Base-by-base conservation (phyloP, 495 filamentous ascomycete genomes). In the Podospora comata region DNA sequence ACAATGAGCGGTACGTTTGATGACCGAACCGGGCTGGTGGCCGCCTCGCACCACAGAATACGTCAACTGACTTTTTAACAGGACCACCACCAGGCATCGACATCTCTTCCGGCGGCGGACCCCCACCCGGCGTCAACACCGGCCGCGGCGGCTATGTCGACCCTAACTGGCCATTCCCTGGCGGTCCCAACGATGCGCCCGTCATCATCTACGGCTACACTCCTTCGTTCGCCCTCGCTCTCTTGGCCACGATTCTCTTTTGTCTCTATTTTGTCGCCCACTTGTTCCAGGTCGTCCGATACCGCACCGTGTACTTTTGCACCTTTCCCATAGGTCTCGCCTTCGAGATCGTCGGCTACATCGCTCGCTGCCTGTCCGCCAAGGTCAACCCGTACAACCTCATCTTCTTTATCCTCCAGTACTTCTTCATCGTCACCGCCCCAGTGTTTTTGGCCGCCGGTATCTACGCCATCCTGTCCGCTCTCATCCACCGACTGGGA, bases 381-480 rank as follows among this genome's bases (percentile, higher is more conserved):
- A 71, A 79, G 57, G 69, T 76, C 27, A 75, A 83, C 69, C 82
- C 84, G 0, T 85, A 86, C 74, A 73, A 77, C 68, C 74, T 86
- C 23, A 78, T 79, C 62, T 85, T 80, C 75, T 86, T 86, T 65
- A 79, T 86, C 32, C 60, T 84, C n/a, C 84, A 86, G 67, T 86
- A 86, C 75, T 87, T 86, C 77, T 84, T 85, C 77, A 85, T 87
- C 67, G 84, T 87, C 64, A 81, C 82, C 7, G 84, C 85, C 5
- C 85, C 85, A 11, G 85, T 87, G 23, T 84, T 86, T 70, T 77
- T 86, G 72, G 74, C 80, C n/a, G 85, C 84, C 0, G 80, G 76
- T 7, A 82, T 87, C 64, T 87, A 87, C 77, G 83, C 80, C 15
- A 73, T 81, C 60, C 74, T 86, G 15, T 79, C 77, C 0, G 72